A percentile compares a stretch with the other conserved stretches of the same genome.
Conservation (phyloP, 2,329 filamentous ascomycete species). For the Raffaelea albimanens region DNA sequence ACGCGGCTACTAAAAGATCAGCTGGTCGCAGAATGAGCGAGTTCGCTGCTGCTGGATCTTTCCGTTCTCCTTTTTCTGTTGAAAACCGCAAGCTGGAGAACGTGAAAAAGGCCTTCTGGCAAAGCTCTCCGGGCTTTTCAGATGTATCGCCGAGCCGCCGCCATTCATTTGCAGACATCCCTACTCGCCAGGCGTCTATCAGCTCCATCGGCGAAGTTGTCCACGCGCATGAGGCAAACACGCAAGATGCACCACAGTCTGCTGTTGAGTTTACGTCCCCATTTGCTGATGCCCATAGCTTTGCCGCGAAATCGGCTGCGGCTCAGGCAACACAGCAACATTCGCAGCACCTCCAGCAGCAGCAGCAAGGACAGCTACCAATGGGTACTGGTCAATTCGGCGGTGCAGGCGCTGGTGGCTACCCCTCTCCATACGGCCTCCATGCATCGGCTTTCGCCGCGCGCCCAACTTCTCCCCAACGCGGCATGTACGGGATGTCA, state of each 20-base stretch:
- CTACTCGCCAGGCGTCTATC: conserved; percentile 52
- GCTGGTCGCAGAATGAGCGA: conserved; percentile 48
- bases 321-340: conserved; percentile 8
- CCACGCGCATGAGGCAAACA: conserved; percentile 34
- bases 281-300: conserved; percentile 26
- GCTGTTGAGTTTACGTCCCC: conserved; percentile 31
- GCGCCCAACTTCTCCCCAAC: conserved; percentile 51
- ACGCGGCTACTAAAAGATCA: conserved; percentile 32
- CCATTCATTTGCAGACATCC: conserved; percentile 68
- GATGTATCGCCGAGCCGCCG: conserved; percentile 66
- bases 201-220: conserved; percentile 47
- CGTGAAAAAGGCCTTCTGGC: conserved; percentile 61
- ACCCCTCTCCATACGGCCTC: conserved; percentile 36
- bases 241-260: conserved; percentile 30
- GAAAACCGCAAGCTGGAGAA: conserved; percentile 56
- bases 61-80: conserved; percentile 38
- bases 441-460: conserved; percentile 34
- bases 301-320: conserved; percentile 21
- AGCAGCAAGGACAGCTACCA: conserved; percentile 16
- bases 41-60: conserved; percentile 29
- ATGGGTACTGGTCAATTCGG: conserved; percentile 1
- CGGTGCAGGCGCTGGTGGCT: conserved; percentile 24
- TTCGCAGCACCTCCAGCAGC: conserved; percentile 1
- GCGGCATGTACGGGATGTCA: conserved; percentile 50
- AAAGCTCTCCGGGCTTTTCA: conserved; percentile 59